phyloP scores from a whole-genome alignment of 1,284 basidiomycete genomes.

The Ceratobasidium sp. region DNA sequence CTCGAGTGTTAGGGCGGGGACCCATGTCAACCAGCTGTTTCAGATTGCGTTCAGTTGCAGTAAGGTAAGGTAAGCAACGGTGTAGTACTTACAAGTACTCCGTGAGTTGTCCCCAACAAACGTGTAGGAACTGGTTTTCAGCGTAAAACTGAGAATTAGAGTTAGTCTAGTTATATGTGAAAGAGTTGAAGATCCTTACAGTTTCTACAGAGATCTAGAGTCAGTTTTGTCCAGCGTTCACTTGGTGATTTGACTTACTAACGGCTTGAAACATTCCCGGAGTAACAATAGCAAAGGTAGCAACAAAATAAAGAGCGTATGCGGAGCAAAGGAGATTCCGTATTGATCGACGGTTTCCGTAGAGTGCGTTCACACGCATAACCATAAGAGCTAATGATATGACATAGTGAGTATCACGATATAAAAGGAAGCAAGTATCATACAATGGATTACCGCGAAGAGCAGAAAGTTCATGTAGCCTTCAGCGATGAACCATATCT shows the following conservation, averaged over 20 bases:
- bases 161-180: background rate
- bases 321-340: background rate
- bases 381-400: conserved; percentile 5
- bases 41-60: background rate
- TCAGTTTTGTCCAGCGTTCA: background rate
- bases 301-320: conserved; percentile 14
- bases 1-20: conserved; percentile 29
- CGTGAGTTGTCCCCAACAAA: conserved; percentile 13
- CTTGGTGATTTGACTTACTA: conserved; percentile 2
- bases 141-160: conserved; percentile 1
- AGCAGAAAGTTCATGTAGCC: conserved; percentile 30
- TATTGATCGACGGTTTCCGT: conserved; percentile 6
- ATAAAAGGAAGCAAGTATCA: background rate
- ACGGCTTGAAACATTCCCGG: conserved; percentile 9
- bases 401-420: background rate
- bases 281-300: conserved; percentile 24
- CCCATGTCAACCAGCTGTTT: conserved; percentile 25
- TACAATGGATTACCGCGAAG: conserved; percentile 30
- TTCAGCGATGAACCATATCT: conserved; percentile 19
- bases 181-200: background rate
- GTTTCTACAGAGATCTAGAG: background rate
- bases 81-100: conserved; percentile 12
- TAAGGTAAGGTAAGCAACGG: background rate
- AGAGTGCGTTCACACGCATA: conserved; percentile 20
- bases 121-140: conserved; percentile 14